Conservation (phyloP, 352 stramenopile genomes). For the Pythium volutum region DNA sequence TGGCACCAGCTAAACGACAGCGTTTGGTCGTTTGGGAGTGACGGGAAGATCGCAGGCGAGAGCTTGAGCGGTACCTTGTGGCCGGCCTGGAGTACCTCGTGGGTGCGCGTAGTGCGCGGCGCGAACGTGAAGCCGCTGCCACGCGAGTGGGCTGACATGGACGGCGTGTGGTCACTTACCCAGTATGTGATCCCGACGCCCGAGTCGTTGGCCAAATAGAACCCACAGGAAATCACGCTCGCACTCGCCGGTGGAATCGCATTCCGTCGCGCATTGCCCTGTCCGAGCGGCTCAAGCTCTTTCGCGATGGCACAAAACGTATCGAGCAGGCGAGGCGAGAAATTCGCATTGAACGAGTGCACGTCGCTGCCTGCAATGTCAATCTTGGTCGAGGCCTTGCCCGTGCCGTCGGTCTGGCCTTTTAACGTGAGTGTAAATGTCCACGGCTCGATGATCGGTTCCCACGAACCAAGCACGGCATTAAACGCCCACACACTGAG, state of each 20-base stretch:
- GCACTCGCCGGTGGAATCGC: slow-evolving; percentile 40
- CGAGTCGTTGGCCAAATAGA: slow-evolving; percentile 76
- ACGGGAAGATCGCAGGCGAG: slow-evolving; percentile 63
- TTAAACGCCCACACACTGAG: slow-evolving; percentile 82
- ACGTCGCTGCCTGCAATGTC: slow-evolving; percentile 50
- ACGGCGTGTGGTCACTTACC: slow-evolving; percentile 46
- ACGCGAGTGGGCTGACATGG: slow-evolving; percentile 23
- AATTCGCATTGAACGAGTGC: slow-evolving; percentile 66
- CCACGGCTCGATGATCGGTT: slow-evolving; percentile 77
- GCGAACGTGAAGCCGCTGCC: slow-evolving; percentile 53
- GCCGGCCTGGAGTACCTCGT: slow-evolving; percentile 43
- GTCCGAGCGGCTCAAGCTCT: slow-evolving; percentile 48
- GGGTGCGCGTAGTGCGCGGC: slow-evolving; percentile 35
- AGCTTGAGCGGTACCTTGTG: slow-evolving; percentile 71
- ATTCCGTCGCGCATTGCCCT: neutral
- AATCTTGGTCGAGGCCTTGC: slow-evolving; percentile 51
- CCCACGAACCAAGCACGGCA: slow-evolving; percentile 65
- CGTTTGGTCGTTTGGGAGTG: slow-evolving; percentile 65
- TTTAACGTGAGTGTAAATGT: slow-evolving; percentile 49
- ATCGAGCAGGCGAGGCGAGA: slow-evolving; percentile 63
- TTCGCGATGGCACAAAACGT: slow-evolving; percentile 56
- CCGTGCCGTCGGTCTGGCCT: slow-evolving; percentile 35
- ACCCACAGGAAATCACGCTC: slow-evolving; percentile 76
- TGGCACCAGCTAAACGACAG: slow-evolving; percentile 75
- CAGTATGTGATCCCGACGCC: slow-evolving; percentile 60